phyloP scores from a whole-genome alignment of 139 green algal genomes.

The Picochlorum costavermella region DNA sequence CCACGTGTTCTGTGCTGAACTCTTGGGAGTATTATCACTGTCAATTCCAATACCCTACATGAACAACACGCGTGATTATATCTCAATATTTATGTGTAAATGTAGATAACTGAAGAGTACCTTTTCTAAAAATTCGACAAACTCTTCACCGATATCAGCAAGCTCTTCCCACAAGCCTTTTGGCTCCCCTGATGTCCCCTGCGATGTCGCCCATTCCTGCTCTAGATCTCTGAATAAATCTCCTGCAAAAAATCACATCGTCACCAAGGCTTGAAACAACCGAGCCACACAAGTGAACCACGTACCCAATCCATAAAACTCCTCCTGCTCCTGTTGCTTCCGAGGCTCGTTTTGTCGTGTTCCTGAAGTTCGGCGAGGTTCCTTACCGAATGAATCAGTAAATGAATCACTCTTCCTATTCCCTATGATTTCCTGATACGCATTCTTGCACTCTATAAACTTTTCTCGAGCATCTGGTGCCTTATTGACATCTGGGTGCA shows the following conservation, averaged over 20 bases:
- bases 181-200: background rate
- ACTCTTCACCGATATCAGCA: slow-evolving; percentile 48
- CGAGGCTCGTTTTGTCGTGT: background rate
- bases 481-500: slow-evolving; percentile 83
- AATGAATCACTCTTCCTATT: background rate
- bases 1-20: background rate
- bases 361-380: slow-evolving; percentile 30
- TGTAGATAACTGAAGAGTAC: slow-evolving; percentile 1
- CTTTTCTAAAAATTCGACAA: slow-evolving; percentile 57
- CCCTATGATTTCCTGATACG: slow-evolving; percentile 61
- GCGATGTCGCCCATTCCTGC: slow-evolving; percentile 34
- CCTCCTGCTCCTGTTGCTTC: slow-evolving; percentile 16
- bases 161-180: slow-evolving; percentile 52
- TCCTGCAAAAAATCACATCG: slow-evolving; percentile 17
- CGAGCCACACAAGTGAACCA: too few species aligned
- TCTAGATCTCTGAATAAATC: slow-evolving; percentile 58
- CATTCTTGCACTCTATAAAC: slow-evolving; percentile 72
- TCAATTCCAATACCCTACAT: too few species aligned
- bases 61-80: background rate
- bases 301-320: slow-evolving; percentile 30
- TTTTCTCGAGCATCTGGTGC: slow-evolving; percentile 52
- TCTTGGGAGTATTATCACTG: too few species aligned
- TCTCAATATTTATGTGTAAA: background rate
- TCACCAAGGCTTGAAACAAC: too few species aligned
- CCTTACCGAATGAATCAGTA: slow-evolving; percentile 14